These are phyloP conservation scores for Iberis pinnata DNA, from an alignment of 345 rosid genomes.

Conservation along the genomic window DNA sequence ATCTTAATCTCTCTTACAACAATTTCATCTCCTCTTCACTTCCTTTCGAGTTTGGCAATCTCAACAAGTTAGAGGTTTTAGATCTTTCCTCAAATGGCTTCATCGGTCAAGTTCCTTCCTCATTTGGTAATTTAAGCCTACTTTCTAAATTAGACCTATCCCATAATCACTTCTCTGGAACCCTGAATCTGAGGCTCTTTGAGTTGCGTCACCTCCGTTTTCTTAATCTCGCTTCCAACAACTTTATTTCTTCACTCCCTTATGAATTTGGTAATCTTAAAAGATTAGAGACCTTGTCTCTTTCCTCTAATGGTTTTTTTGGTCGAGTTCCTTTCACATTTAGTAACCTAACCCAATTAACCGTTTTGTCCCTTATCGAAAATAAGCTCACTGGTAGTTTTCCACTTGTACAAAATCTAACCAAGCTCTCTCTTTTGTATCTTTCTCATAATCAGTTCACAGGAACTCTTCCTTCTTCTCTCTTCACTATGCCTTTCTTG, in stretches of 20 bases:
- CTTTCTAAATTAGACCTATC: background rate
- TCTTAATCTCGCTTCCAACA: background rate
- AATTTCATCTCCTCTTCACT: constrained; percentile 6
- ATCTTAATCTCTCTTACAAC: constrained; percentile 4
- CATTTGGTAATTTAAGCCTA: background rate
- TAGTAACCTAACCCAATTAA: constrained; percentile 1
- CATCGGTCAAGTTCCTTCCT: constrained; percentile 8
- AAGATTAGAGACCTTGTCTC: background rate
- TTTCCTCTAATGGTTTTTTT: background rate
- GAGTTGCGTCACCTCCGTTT: background rate
- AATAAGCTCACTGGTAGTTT: constrained; percentile 4
- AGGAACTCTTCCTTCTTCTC: constrained; percentile 5
- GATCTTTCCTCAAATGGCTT: constrained; percentile 11
- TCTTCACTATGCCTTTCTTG: constrained; percentile 7
- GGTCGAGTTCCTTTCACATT: constrained; percentile 4
- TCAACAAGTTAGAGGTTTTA: constrained; percentile 4
- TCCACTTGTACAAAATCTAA: constrained; percentile 10
- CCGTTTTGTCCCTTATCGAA: background rate
- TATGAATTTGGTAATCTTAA: constrained; percentile 2
- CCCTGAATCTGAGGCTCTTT: constrained; percentile 4
- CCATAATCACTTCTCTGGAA: constrained; percentile 3
- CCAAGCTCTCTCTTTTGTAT: background rate
- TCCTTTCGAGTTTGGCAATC: constrained; percentile 5
- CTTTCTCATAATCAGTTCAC: background rate
- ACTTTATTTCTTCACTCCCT: constrained; percentile 1